Percentiles rank a stretch among this genome's conserved stretches.
Evolutionary conservation across 2,329 filamentous ascomycete genomes (phyloP).

Genomic region (Exserohilum rostratum): DNA sequence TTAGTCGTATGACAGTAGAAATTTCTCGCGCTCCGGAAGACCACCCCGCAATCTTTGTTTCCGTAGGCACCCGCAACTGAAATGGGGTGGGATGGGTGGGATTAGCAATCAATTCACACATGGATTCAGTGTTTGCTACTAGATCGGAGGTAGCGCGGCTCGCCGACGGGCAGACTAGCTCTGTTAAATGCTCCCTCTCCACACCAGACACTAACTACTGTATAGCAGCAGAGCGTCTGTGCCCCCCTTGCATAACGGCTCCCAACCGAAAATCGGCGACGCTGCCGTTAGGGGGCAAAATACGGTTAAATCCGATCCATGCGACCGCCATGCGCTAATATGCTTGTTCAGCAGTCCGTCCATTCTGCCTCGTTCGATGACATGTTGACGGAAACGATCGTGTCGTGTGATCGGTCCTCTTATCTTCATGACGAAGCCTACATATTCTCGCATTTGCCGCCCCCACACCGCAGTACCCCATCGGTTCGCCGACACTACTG

Average conservation of each 20-base stretch:
- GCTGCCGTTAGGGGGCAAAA: conserved; percentile 6
- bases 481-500: conserved; percentile 13
- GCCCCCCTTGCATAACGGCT: conserved; percentile 9
- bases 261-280: conserved; percentile 12
- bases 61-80: conserved; percentile 12
- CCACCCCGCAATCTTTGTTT: conserved; percentile 11
- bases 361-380: conserved; percentile 7
- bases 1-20: conserved; percentile 2
- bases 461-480: conserved; percentile 4
- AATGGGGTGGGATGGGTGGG: conserved; percentile 3
- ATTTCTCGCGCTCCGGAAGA: conserved; percentile 9
- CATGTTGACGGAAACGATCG: not conserved
- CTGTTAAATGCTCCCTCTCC: not conserved
- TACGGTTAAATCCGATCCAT: not conserved
- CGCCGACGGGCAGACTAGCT: conserved; percentile 16
- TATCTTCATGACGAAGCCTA: not conserved
- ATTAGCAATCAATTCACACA: conserved; percentile 28
- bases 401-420: not conserved
- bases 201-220: too few relatives aligned
- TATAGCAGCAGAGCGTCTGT: not conserved
- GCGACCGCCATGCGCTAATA: not conserved
- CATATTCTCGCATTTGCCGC: not conserved
- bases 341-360: not conserved
- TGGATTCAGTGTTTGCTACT: conserved; percentile 18
- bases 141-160: conserved; percentile 13